Conservation (phyloP, 768 basidiomycete species). For the Auricularia auricula-judae region DNA sequence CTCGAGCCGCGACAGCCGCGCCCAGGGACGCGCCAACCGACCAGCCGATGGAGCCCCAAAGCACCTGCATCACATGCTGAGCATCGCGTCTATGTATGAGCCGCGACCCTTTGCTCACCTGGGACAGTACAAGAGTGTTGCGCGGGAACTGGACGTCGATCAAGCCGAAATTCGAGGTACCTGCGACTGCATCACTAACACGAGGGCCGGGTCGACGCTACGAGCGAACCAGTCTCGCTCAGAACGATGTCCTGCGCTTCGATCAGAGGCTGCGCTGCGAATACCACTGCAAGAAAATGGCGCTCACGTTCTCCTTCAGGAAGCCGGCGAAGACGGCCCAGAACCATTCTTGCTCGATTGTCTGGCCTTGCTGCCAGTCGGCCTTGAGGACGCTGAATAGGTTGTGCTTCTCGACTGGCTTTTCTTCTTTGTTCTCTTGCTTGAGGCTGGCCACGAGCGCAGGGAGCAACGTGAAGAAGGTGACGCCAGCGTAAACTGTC, state of each 20-base stretch:
- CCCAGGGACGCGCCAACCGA: slow-evolving; percentile 69
- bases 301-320: neutral
- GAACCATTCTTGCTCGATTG: neutral
- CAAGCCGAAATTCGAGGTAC: neutral
- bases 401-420: neutral
- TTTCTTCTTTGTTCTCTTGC: neutral
- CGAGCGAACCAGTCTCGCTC: neutral
- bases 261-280: no score
- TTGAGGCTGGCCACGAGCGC: neutral
- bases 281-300: no score
- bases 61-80: slow-evolving; percentile 42
- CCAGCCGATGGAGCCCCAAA: slow-evolving; percentile 94
- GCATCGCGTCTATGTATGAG: slow-evolving; percentile 25
- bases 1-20: slow-evolving; percentile 67
- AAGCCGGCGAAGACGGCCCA: neutral
- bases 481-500: neutral
- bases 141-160: neutral
- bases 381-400: neutral
- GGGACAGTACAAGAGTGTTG: neutral
- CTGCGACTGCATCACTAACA: no score
- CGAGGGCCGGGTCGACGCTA: no score
- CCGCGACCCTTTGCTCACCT: neutral
- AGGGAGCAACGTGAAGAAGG: slow-evolving; percentile 1
- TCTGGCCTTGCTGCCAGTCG: neutral
- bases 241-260: neutral